A percentile compares a stretch with the other conserved stretches of the same genome.
Evolutionary conservation across 192 early-diverging fungal species (phyloP).

Genomic region (Radiomyces spectabilis): DNA sequence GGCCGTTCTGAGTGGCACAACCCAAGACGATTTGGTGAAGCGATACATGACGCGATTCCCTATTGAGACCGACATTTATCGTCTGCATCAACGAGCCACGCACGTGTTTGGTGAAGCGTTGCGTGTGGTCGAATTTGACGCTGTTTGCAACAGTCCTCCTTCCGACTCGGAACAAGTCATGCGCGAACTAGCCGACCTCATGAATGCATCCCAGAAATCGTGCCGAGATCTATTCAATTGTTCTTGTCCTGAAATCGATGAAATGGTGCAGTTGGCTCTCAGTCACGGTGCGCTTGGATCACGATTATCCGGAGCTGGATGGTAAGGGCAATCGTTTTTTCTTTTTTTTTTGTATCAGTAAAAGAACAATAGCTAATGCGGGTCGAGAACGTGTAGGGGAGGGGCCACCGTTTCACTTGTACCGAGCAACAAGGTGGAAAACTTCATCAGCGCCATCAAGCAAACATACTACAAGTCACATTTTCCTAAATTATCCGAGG

Average conservation of each 20-base stretch:
- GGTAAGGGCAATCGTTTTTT: constrained; percentile 53
- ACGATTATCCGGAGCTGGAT: constrained; percentile 89
- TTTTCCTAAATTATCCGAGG: constrained; percentile 37
- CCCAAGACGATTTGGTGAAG: constrained; percentile 25
- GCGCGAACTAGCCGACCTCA: constrained; percentile 67
- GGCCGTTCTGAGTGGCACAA: constrained; percentile 24
- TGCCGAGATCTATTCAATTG: constrained; percentile 82
- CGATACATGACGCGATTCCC: constrained; percentile 32
- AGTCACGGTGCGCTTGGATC: constrained; percentile 71
- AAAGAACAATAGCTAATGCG: no score
- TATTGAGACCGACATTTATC: constrained; percentile 51
- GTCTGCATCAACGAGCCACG: constrained; percentile 68
- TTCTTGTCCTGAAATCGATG: constrained; percentile 76
- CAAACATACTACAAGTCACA: constrained; percentile 56
- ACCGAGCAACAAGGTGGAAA: constrained; percentile 45
- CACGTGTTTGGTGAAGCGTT: constrained; percentile 79
- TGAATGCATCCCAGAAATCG: constrained; percentile 82
- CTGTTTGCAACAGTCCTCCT: constrained; percentile 43
- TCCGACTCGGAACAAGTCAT: constrained; percentile 19
- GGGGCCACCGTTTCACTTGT: constrained; percentile 80
- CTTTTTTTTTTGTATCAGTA: constrained; percentile 10
- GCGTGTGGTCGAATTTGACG: constrained; percentile 69
- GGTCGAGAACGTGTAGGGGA: no score
- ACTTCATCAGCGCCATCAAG: constrained; percentile 56
- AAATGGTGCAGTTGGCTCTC: constrained; percentile 57